Conservation (phyloP, 768 basidiomycete genomes). For the Symmetrospora coprosmae region DNA sequence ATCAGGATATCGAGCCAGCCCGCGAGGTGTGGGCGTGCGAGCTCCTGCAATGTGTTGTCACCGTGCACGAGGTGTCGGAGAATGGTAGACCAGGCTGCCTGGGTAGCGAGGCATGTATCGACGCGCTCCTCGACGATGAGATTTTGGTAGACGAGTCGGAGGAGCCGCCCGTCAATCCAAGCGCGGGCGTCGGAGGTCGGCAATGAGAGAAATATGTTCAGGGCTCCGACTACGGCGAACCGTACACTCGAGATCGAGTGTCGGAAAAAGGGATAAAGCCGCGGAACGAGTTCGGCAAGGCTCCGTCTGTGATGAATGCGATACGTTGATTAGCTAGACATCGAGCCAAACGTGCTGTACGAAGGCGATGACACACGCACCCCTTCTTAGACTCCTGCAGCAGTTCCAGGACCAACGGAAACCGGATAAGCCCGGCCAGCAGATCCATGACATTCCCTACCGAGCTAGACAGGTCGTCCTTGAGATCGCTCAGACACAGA, state of each 20-base stretch:
- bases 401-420: neutral
- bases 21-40: slow-evolving; percentile 5
- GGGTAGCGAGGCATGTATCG: slow-evolving; percentile 64
- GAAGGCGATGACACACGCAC: slow-evolving; percentile 44
- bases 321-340: neutral
- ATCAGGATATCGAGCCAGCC: slow-evolving; percentile 72
- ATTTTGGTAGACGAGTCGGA: slow-evolving; percentile 83
- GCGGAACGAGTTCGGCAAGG: slow-evolving; percentile 65
- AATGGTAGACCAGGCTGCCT: slow-evolving; percentile 50
- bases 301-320: slow-evolving; percentile 47
- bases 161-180: slow-evolving; percentile 65
- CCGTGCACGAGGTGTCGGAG: neutral
- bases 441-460: slow-evolving; percentile 96
- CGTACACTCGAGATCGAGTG: slow-evolving; percentile 91
- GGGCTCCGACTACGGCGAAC: slow-evolving; percentile 74
- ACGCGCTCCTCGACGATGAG: slow-evolving; percentile 74
- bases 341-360: too few species aligned
- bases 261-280: slow-evolving; percentile 87
- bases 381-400: slow-evolving; percentile 21
- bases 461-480: slow-evolving; percentile 90
- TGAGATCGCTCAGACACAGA: slow-evolving; percentile 79
- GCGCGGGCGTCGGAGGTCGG: slow-evolving; percentile 43
- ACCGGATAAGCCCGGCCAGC: slow-evolving; percentile 37
- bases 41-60: slow-evolving; percentile 32
- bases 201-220: slow-evolving; percentile 71